phyloP scores from a whole-genome alignment of 1,139 yeast genomes.

The Wickerhamomyces sp. region DNA sequence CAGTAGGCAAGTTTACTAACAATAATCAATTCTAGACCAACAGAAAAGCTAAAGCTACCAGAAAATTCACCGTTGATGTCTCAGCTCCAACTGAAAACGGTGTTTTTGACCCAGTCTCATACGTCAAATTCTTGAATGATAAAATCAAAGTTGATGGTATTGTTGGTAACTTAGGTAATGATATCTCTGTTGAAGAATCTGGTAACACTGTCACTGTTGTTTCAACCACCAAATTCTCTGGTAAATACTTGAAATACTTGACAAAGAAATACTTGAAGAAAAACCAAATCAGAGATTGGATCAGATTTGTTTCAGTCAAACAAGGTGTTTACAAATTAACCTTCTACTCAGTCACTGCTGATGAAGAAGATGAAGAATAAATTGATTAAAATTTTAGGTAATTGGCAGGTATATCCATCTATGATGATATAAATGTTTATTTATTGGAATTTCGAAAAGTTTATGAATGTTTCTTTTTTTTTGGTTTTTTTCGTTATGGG shows the following conservation, averaged over 20 bases:
- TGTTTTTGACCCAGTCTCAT: constrained; percentile 95
- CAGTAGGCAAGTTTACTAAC: constrained; percentile 48
- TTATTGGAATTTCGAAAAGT: constrained; percentile 3
- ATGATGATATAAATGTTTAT: neutral
- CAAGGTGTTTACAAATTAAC: constrained; percentile 97
- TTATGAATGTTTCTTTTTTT: neutral
- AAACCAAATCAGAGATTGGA: constrained; percentile 99
- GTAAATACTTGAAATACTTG: constrained; percentile 99
- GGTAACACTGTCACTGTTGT: constrained; percentile 81
- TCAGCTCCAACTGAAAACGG: constrained; percentile 97
- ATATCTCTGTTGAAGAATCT: constrained; percentile 82
- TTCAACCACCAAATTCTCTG: constrained; percentile 94
- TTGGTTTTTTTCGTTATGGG: constrained; percentile 11
- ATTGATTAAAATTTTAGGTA: constrained; percentile 16
- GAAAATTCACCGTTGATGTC: constrained; percentile 94
- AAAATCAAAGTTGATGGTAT: constrained; percentile 98
- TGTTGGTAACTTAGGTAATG: constrained; percentile 96
- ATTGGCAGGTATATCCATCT: constrained; percentile 12
- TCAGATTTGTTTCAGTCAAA: constrained; percentile 96
- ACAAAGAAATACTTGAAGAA: constrained; percentile 99
- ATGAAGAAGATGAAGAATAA: constrained; percentile 90
- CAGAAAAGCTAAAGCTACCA: constrained; percentile 74
- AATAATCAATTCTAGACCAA: constrained; percentile 47
- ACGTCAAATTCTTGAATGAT: constrained; percentile 97
- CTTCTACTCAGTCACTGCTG: constrained; percentile 98